Evolutionary conservation across 2,329 filamentous ascomycete genomes (phyloP), one percentile per base, ranked within the genome.

Genomic region (Diaporthe citri): DNA sequence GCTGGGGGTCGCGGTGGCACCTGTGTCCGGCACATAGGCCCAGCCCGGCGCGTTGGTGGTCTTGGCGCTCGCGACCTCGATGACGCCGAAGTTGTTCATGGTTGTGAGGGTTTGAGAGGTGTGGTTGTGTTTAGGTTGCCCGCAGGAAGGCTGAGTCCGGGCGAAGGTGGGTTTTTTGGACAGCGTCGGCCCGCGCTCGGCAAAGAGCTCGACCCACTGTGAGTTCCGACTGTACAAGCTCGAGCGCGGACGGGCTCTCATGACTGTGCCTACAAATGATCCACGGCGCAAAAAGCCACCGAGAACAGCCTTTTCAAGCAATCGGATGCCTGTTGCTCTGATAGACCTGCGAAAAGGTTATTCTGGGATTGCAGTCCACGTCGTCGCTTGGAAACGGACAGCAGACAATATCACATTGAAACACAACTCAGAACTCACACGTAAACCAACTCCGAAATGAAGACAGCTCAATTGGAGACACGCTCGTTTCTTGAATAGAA

Each of bases 21-120:
- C 89, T 82, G 90, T 92, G 81, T 98, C 95, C 41, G 95, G 92
- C 1, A 98, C 94, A 82, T 98, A 98, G 17, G 95, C 95, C 93
- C 95, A 98, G 80, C 96, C 96, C 1, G 96, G 95, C 1, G 95
- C 94, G 59, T 90, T 87, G 59, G 91, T 90, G 22, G 91, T 92
- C 76, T 91, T 91, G 39, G 91, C 87, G 80, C 91, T 92, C 48
- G 95, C 94, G 74, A 98, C 87, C 79, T 97, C 93, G 84, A 97
- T 92, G 80, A 98, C 95, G 80, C 94, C 93, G 78, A 93, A 93
- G 80, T 92, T 91, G 81, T 91, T 90, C 89, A 91, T 92, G 62
- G 72, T 82, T 82, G 75, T 25, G 28, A 17, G 46, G 60, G 60
- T 34, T n/a, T 46, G 41, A 55, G 60, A 52, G 48, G 46, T 51